These are phyloP conservation scores for Abrus pulchellus DNA, from an alignment of 306 rosid genomes.

Conservation along the genomic window DNA sequence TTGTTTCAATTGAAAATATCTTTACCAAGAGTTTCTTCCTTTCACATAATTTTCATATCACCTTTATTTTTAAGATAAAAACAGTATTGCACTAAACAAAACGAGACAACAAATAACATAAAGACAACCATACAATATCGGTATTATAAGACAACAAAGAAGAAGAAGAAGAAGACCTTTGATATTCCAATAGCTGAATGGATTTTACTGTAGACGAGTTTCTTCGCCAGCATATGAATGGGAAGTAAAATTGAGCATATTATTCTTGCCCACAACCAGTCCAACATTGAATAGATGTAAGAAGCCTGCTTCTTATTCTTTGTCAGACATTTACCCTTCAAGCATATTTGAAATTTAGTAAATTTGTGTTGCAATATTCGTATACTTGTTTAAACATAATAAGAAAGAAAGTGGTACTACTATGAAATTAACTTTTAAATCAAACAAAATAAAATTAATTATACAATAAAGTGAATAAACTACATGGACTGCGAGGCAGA, in stretches of 20 bases:
- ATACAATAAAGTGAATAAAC: constrained; percentile 4
- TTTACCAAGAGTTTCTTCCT: constrained; percentile 3
- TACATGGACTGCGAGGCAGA: not conserved
- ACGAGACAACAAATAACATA: constrained; percentile 10
- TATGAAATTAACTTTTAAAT: not conserved
- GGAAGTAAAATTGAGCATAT: constrained; percentile 74
- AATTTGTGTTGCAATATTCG: constrained; percentile 1
- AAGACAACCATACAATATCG: not conserved
- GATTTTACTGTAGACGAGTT: constrained; percentile 75
- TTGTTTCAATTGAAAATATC: not conserved
- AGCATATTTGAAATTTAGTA: constrained; percentile 46
- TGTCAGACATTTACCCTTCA: constrained; percentile 78
- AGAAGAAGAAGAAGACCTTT: constrained; percentile 57
- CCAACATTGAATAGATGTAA: constrained; percentile 59
- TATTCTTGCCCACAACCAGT: constrained; percentile 81
- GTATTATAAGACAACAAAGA: not conserved
- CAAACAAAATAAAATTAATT: not conserved
- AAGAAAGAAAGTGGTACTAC: not conserved
- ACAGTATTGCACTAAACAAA: constrained; percentile 15
- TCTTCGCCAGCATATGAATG: constrained; percentile 78
- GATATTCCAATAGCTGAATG: constrained; percentile 81
- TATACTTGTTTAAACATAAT: not conserved
- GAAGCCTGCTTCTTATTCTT: constrained; percentile 67
- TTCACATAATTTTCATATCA: constrained; percentile 6
- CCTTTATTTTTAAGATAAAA: not conserved